These are phyloP conservation scores for Usnea hakonensis DNA, from an alignment of 495 filamentous ascomycete species.

Conservation along the genomic window DNA sequence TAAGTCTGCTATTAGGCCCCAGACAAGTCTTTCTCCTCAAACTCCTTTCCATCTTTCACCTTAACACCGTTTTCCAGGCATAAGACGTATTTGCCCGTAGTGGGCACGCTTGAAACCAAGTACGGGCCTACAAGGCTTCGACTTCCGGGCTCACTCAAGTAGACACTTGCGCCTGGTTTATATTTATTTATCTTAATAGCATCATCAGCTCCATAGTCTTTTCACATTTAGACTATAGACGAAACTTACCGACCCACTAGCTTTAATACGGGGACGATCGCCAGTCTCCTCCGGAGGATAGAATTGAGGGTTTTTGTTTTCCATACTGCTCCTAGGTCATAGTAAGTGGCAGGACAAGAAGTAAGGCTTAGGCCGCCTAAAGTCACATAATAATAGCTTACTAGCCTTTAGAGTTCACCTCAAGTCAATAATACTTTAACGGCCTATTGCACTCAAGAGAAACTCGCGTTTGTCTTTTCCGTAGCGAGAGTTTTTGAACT, in stretches of 20 bases:
- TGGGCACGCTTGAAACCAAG: slow-evolving; percentile 11
- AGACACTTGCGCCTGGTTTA: neutral
- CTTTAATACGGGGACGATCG: slow-evolving; percentile 3
- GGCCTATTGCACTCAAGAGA: too few species aligned
- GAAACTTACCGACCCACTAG: slow-evolving; percentile 4
- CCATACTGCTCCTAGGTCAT: too few species aligned
- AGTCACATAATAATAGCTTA: too few species aligned
- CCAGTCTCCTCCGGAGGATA: neutral
- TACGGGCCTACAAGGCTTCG: slow-evolving; percentile 10
- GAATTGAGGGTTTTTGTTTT: too few species aligned
- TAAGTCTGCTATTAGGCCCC: neutral
- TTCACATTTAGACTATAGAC: neutral
- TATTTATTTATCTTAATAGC: too few species aligned
- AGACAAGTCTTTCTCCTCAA: slow-evolving; percentile 10
- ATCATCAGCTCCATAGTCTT: neutral
- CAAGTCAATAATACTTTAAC: too few species aligned
- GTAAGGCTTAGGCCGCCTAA: too few species aligned
- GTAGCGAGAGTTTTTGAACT: too few species aligned
- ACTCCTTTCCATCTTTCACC: slow-evolving; percentile 1
- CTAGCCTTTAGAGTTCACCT: too few species aligned
- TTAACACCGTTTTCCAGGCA: slow-evolving; percentile 9
- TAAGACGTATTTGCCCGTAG: slow-evolving; percentile 9
- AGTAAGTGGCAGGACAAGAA: too few species aligned
- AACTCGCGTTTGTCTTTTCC: too few species aligned
- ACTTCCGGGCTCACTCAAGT: slow-evolving; percentile 6